phyloP scores from a whole-genome alignment of 1,139 yeast genomes.

The Yamadazyma diddensiae region DNA sequence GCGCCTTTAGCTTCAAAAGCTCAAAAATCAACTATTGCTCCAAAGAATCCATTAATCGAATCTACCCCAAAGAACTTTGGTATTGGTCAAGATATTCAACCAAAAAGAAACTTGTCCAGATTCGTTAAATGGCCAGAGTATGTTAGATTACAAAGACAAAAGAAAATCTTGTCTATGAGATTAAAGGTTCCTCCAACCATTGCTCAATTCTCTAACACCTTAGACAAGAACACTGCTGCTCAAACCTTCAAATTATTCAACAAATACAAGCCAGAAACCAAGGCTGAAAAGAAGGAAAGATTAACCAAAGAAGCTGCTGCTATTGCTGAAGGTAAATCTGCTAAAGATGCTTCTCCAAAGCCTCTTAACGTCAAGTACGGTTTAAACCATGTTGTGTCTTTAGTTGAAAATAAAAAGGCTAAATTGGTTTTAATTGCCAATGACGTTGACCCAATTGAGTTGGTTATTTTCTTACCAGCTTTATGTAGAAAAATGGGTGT shows the following conservation, averaged over 20 bases:
- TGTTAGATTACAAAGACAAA: constrained; percentile 87
- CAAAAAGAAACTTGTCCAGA: constrained; percentile 93
- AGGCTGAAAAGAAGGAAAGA: constrained; percentile 98
- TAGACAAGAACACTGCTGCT: constrained; percentile 98
- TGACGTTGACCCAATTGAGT: constrained; percentile 98
- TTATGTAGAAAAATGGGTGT: constrained; percentile 99
- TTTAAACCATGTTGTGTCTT: constrained; percentile 96
- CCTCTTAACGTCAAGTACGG: constrained; percentile 96
- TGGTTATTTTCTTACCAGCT: constrained; percentile 95
- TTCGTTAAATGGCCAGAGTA: constrained; percentile 98
- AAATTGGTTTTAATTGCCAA: constrained; percentile 94
- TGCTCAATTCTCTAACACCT: constrained; percentile 90
- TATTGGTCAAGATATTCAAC: constrained; percentile 92
- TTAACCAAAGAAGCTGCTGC: constrained; percentile 98
- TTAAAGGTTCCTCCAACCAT: constrained; percentile 98
- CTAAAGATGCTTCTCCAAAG: constrained; percentile 93
- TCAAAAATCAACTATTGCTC: constrained; percentile 18
- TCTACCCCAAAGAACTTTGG: constrained; percentile 92
- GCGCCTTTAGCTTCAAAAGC: constrained; percentile 48
- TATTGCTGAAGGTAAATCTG: constrained; percentile 94
- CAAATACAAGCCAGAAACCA: constrained; percentile 98
- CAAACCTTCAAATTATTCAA: constrained; percentile 94
- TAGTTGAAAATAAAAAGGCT: constrained; percentile 97
- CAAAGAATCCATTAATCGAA: constrained; percentile 49
- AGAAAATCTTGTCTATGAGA: constrained; percentile 91